Conservation (phyloP, 345 rosid species). For the Melaleuca alternifolia region DNA sequence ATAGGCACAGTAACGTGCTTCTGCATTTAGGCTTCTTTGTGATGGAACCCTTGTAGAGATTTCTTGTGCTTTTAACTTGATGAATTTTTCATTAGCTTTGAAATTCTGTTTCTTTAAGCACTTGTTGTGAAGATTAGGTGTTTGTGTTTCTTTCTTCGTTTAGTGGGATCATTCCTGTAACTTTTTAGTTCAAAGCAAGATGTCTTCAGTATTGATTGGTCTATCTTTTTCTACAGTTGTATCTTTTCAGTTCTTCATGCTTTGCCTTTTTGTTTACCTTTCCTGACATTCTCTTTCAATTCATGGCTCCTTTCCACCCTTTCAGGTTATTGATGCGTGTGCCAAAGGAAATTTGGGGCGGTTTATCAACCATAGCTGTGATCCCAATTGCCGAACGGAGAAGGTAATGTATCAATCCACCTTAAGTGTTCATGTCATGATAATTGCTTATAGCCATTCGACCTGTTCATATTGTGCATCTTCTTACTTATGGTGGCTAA, state of each 20-base stretch:
- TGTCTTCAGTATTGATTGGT: background rate
- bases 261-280: background rate
- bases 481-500: background rate
- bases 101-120: background rate
- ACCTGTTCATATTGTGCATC: background rate
- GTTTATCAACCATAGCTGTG: conserved; percentile 97
- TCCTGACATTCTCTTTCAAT: background rate
- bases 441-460: background rate
- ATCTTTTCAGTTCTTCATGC: background rate
- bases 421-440: background rate
- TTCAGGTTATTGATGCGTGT: conserved; percentile 94
- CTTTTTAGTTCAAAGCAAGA: background rate
- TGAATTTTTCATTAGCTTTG: background rate
- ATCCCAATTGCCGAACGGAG: conserved; percentile 98
- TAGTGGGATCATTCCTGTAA: background rate
- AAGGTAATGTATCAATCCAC: conserved; percentile 39
- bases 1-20: background rate
- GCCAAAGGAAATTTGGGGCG: conserved; percentile 96
- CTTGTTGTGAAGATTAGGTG: background rate
- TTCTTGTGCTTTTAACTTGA: background rate
- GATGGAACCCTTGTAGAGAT: background rate
- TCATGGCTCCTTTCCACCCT: background rate
- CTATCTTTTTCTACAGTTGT: background rate
- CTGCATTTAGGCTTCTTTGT: background rate
- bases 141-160: background rate